phyloP scores from a whole-genome alignment of 805 yeast species.

The Scheffersomyces amazonensis region DNA sequence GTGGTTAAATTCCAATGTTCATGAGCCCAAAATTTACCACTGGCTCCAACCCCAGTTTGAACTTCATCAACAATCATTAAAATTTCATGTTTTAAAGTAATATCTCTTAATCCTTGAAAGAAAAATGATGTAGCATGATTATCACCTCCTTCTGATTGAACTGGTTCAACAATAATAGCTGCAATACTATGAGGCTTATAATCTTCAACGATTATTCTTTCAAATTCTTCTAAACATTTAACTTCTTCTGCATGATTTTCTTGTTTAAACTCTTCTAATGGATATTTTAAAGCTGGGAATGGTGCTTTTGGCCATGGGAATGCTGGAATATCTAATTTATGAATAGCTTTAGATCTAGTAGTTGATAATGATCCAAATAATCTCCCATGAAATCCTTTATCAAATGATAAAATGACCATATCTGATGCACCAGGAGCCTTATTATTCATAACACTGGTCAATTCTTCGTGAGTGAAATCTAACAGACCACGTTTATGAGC shows the following conservation, averaged over 20 bases:
- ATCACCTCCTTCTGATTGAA: slow-evolving; percentile 77
- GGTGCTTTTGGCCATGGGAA: slow-evolving; percentile 58
- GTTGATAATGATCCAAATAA: slow-evolving; percentile 55
- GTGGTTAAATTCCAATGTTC: slow-evolving; percentile 62
- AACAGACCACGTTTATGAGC: slow-evolving; percentile 48
- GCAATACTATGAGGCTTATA: slow-evolving; percentile 45
- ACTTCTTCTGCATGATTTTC: slow-evolving; percentile 49
- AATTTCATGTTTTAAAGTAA: slow-evolving; percentile 55
- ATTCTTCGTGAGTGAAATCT: slow-evolving; percentile 46
- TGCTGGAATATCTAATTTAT: slow-evolving; percentile 59
- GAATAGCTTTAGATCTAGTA: slow-evolving; percentile 55
- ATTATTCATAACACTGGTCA: slow-evolving; percentile 48
- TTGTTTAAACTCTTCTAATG: slow-evolving; percentile 28
- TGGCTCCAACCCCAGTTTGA: slow-evolving; percentile 73
- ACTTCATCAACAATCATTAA: slow-evolving; percentile 70
- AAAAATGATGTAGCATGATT: slow-evolving; percentile 63
- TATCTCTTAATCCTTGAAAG: slow-evolving; percentile 60
- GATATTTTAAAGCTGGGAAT: slow-evolving; percentile 41
- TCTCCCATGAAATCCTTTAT: slow-evolving; percentile 56
- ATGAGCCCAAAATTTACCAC: slow-evolving; percentile 73
- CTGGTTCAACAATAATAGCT: slow-evolving; percentile 56
- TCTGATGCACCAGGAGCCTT: slow-evolving; percentile 52
- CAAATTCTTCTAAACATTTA: slow-evolving; percentile 44
- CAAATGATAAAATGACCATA: slow-evolving; percentile 51
- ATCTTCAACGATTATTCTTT: slow-evolving; percentile 27